Conservation (phyloP, 2,329 filamentous ascomycete species). For the Talaromyces verruculosus region DNA sequence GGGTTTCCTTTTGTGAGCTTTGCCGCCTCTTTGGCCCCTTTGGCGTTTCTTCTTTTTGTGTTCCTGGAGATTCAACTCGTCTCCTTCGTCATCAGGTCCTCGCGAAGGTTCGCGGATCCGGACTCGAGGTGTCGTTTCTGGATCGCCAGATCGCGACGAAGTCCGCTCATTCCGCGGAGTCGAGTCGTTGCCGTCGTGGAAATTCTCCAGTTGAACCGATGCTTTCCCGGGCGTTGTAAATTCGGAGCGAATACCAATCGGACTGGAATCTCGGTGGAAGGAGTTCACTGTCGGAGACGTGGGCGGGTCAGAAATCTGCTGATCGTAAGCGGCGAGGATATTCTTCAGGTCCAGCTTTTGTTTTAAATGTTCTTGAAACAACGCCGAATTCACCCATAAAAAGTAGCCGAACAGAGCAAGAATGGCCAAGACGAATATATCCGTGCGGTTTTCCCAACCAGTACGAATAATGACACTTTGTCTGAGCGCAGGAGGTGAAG, state of each 20-base stretch:
- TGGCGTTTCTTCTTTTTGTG: slow-evolving; percentile 68
- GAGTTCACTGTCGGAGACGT: slow-evolving; percentile 39
- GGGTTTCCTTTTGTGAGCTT: slow-evolving; percentile 58
- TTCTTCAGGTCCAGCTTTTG: slow-evolving; percentile 49
- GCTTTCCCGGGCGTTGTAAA: slow-evolving; percentile 14
- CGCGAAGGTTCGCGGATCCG: slow-evolving; percentile 43
- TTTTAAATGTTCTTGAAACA: slow-evolving; percentile 43
- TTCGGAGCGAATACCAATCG: slow-evolving; percentile 22
- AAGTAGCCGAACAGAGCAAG: slow-evolving; percentile 43
- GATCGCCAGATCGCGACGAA: slow-evolving; percentile 17
- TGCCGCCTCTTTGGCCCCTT: slow-evolving; percentile 69
- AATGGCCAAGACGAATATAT: slow-evolving; percentile 46
- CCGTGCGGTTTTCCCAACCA: slow-evolving; percentile 47
- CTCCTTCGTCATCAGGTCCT: slow-evolving; percentile 34
- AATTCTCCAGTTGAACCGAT: slow-evolving; percentile 28
- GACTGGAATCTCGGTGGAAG: slow-evolving; percentile 31
- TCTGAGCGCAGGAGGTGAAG: slow-evolving; percentile 41
- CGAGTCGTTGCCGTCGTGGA: slow-evolving; percentile 33
- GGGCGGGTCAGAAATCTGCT: slow-evolving; percentile 39
- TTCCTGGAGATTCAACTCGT: slow-evolving; percentile 30
- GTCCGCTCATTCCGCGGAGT: slow-evolving; percentile 33
- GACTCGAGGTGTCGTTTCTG: slow-evolving; percentile 36
- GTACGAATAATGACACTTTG: slow-evolving; percentile 48
- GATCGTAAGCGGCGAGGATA: slow-evolving; percentile 43
- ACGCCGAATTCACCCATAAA: slow-evolving; percentile 45